Base-by-base conservation (phyloP, 768 basidiomycete species). In the Suillus paluster region DNA sequence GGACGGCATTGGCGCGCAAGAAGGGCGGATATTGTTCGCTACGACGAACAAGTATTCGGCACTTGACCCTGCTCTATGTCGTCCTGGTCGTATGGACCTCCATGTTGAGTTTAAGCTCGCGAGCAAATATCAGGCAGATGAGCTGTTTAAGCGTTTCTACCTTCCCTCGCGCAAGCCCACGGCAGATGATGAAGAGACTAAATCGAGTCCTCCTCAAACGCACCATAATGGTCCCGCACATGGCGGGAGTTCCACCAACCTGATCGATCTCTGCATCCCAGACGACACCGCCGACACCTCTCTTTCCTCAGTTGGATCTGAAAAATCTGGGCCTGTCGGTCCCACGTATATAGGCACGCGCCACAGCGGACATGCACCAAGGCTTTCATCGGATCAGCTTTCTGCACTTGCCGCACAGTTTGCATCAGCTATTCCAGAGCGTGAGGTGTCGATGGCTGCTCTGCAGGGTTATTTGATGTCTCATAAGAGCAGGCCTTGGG, bases 51-150 rank as follows among this genome's bases (percentile, higher is more conserved):
- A 88, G 65, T 90, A 88, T 72, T 69, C 73, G 9, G 76, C 84
- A 2, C 84, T 94, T 30, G 92, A 93, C 67, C 81, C 89, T 2
- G 92, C 92, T 1, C 81, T 94, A 27, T 84, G 83, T 67, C 86
- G 92, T 46, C 88, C 91, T 1, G 92, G 92, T 27, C 86, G 92
- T 14, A 88, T 94, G 86, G 91, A 94, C 70, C 69, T 92, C 21
- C 89, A 91, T 66, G 77, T 94, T 61, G 87, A 92, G 69, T 93
- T 92, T 76, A 84, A 84, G 68, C 80, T 86, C n/a, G 88, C 92
- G 15, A 90, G 87, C 70, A 81, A 77, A 61, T 85, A 82, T 74
- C 91, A 93, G 66, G 87, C 86, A 3, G 73, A 74, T 39, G 85
- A 87, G 67, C 77, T 94, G 8, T 94, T 86, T 73, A 81, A 77